Conservation (phyloP, 148 eudicot genomes). For the Nepenthes gracilis region DNA sequence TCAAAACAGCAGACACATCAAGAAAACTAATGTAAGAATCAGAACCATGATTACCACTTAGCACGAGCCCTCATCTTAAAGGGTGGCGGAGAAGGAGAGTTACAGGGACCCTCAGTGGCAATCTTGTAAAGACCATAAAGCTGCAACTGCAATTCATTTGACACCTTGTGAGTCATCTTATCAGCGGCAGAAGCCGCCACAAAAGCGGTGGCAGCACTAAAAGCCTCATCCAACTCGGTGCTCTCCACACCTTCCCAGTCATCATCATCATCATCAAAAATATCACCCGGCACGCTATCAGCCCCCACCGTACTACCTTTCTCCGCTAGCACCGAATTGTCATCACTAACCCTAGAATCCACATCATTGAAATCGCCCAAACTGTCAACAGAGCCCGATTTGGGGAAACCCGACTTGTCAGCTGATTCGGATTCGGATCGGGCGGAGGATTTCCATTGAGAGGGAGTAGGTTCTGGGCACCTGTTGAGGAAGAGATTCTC, state of each 20-base stretch:
- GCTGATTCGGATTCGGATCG: slow-evolving; percentile 10
- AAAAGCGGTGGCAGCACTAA: slow-evolving; percentile 90
- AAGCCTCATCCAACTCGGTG: slow-evolving; percentile 83
- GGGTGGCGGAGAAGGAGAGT: slow-evolving; percentile 63
- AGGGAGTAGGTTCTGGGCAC: slow-evolving; percentile 4
- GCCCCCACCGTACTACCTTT: slow-evolving; percentile 20
- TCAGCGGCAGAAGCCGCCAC: slow-evolving; percentile 89
- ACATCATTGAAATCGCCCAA: slow-evolving; percentile 19
- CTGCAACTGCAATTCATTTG: slow-evolving; percentile 72
- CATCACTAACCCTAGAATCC: slow-evolving; percentile 27
- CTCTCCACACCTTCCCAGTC: slow-evolving; percentile 99
- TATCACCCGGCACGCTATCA: slow-evolving; percentile 19
- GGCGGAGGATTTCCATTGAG: background rate
- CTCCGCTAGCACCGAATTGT: slow-evolving; percentile 32
- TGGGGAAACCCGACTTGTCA: background rate
- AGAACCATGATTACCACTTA: slow-evolving; percentile 47
- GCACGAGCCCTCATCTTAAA: slow-evolving; percentile 90
- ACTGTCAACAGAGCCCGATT: slow-evolving; percentile 5
- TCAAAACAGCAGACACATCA: background rate
- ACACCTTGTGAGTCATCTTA: slow-evolving; percentile 43
- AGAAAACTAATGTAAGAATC: background rate
- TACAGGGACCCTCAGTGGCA: slow-evolving; percentile 93
- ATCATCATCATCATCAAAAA: slow-evolving; percentile 52
- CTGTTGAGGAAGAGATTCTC: slow-evolving; percentile 43
- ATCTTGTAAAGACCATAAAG: slow-evolving; percentile 85